These are phyloP conservation scores for Fusarium temperatum DNA, from an alignment of 2,329 filamentous ascomycete genomes.

Conservation along the genomic window DNA sequence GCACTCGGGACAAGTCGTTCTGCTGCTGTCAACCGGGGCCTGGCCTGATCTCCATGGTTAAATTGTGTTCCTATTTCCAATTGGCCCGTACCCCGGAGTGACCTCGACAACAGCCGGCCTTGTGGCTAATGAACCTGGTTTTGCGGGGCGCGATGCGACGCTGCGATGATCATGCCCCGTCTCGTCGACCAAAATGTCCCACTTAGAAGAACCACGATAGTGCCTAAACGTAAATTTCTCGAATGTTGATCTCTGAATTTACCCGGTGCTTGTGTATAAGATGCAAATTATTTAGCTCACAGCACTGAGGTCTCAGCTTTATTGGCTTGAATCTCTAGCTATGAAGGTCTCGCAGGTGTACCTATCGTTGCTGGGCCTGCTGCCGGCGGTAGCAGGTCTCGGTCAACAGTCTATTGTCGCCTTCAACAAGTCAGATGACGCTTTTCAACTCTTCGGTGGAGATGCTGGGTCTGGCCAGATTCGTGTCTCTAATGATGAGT, in stretches of 20 bases:
- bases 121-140: constrained; percentile 26
- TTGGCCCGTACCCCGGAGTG: constrained; percentile 1
- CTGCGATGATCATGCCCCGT: constrained; percentile 16
- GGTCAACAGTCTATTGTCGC: constrained; percentile 24
- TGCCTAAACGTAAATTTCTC: constrained; percentile 11
- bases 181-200: background rate
- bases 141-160: constrained; percentile 12
- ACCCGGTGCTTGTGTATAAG: constrained; percentile 11
- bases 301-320: too few species aligned
- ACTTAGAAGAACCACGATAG: constrained; percentile 6
- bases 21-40: background rate
- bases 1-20: background rate
- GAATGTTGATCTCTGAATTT: background rate
- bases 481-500: constrained; percentile 66
- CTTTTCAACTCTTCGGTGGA: constrained; percentile 15
- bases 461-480: constrained; percentile 54
- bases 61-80: background rate
- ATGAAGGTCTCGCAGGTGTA: constrained; percentile 9
- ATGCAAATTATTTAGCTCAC: background rate
- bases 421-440: constrained; percentile 15
- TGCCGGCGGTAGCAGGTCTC: constrained; percentile 6
- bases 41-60: constrained; percentile 16
- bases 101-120: constrained; percentile 6
- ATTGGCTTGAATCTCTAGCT: background rate
- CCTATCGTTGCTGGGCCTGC: constrained; percentile 9